Evolutionary conservation across 257 asterid species (phyloP).

Genomic region (Anisodus acutangulus): DNA sequence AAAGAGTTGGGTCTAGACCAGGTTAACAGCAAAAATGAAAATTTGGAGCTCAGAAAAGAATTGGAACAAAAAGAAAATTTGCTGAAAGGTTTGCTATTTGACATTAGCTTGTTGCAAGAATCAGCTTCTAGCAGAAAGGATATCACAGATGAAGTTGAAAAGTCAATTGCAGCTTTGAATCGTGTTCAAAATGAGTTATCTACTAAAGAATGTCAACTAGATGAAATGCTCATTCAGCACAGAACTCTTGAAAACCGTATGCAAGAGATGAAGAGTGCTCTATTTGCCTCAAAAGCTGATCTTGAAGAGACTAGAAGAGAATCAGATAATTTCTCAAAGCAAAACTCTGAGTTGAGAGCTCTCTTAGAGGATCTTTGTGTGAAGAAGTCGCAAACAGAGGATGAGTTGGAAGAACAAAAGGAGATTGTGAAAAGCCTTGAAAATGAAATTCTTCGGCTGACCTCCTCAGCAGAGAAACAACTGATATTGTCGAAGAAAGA

Average conservation of each 20-base stretch:
- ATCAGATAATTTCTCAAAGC: conserved; percentile 52
- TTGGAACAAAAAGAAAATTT: conserved; percentile 62
- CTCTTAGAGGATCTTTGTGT: conserved; percentile 63
- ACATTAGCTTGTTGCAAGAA: conserved; percentile 88
- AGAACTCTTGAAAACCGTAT: conserved; percentile 37
- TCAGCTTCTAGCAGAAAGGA: conserved; percentile 75
- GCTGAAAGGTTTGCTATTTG: conserved; percentile 81
- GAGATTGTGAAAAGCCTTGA: conserved; percentile 64
- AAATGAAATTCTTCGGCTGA: conserved; percentile 64
- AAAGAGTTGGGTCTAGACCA: conserved; percentile 38
- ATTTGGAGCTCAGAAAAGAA: conserved; percentile 60
- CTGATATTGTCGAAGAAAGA: conserved; percentile 48
- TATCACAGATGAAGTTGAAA: conserved; percentile 66
- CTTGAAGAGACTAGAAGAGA: conserved; percentile 56
- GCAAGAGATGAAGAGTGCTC: conserved; percentile 61
- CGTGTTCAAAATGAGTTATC: conserved; percentile 64
- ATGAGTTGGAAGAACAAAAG: conserved; percentile 62
- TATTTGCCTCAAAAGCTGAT: conserved; percentile 54
- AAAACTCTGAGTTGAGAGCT: conserved; percentile 67
- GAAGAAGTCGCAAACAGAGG: conserved; percentile 70
- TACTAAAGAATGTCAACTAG: conserved; percentile 56
- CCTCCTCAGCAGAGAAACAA: conserved; percentile 57
- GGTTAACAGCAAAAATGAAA: conserved; percentile 45
- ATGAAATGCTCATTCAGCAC: conserved; percentile 55
- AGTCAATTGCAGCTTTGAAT: conserved; percentile 53